Evolutionary conservation across 2,329 filamentous ascomycete genomes (phyloP).

Genomic region (Hypoxylon rubiginosum): DNA sequence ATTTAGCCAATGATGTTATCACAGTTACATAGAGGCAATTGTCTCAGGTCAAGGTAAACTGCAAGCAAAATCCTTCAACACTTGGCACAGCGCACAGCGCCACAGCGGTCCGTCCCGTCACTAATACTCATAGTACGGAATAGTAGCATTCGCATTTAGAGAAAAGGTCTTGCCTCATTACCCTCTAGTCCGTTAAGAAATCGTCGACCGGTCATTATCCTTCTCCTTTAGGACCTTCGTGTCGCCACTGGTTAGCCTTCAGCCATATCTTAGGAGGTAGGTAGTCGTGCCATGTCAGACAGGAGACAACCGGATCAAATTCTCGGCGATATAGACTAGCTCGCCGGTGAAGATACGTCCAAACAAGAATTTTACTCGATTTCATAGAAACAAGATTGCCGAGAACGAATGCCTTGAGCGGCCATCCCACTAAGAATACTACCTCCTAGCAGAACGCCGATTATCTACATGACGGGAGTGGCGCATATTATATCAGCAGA

Average conservation of each 20-base stretch:
- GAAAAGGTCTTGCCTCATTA: neutral
- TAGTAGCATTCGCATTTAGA: neutral
- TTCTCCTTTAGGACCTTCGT: neutral
- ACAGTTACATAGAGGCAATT: neutral
- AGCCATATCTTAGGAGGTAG: neutral
- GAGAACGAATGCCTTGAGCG: conserved; percentile 1
- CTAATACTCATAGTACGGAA: neutral
- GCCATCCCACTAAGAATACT: neutral
- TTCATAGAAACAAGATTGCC: neutral
- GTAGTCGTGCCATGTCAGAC: neutral
- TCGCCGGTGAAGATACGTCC: neutral
- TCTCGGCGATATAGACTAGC: neutral
- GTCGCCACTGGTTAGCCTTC: neutral
- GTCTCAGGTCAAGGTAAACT: conserved; percentile 4
- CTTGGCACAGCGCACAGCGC: neutral
- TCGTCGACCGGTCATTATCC: neutral
- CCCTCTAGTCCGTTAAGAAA: neutral
- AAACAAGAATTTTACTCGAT: neutral
- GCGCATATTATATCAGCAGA: neutral
- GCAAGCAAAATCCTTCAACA: conserved; percentile 17
- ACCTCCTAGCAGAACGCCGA: neutral
- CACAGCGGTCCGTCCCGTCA: conserved; percentile 16
- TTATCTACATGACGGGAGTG: neutral
- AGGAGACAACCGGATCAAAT: neutral
- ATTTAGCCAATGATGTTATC: conserved; percentile 12